phyloP scores from a whole-genome alignment of 1,284 basidiomycete genomes.

The Ganoderma leucocontextum region DNA sequence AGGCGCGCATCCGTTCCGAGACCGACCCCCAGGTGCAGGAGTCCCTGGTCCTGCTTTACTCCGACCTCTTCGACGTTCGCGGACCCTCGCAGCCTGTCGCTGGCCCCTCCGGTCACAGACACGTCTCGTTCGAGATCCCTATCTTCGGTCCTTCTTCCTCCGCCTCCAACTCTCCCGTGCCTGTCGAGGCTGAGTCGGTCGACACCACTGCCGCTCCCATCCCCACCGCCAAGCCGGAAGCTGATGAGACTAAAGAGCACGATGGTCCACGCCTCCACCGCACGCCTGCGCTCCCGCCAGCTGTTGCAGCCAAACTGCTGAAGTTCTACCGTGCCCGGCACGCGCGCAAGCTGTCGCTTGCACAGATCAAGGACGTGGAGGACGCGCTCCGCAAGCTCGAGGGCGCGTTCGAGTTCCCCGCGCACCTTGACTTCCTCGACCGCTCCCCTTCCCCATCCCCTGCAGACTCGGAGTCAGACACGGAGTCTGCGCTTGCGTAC shows the following conservation, averaged over 20 bases:
- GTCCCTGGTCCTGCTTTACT: constrained; percentile 29
- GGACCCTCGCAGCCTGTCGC: constrained; percentile 8
- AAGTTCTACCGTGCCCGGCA: constrained; percentile 33
- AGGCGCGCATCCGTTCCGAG: constrained; percentile 28
- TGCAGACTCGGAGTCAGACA: constrained; percentile 18
- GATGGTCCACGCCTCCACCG: constrained; percentile 33
- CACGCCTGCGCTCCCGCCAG: constrained; percentile 33
- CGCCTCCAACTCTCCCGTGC: neutral
- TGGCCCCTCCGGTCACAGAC: constrained; percentile 17
- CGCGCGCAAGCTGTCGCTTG: constrained; percentile 35
- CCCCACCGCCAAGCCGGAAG: neutral
- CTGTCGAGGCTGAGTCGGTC: neutral
- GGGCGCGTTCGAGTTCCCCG: constrained; percentile 44
- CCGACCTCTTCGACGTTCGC: constrained; percentile 21
- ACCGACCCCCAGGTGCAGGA: constrained; percentile 27
- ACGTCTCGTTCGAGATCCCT: constrained; percentile 3
- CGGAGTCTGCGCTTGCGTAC: constrained; percentile 39
- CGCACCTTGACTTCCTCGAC: constrained; percentile 42
- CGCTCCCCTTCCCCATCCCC: constrained; percentile 10
- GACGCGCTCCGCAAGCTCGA: constrained; percentile 40
- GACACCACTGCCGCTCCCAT: neutral
- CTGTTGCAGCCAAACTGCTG: constrained; percentile 33
- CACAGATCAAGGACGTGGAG: constrained; percentile 39
- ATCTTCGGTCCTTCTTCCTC: constrained; percentile 1
- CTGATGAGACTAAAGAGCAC: neutral